Evolutionary conservation across 176 grass and related monocot genomes (phyloP), one percentile per base, ranked within the genome.

Genomic region (Lolium multiflorum): DNA sequence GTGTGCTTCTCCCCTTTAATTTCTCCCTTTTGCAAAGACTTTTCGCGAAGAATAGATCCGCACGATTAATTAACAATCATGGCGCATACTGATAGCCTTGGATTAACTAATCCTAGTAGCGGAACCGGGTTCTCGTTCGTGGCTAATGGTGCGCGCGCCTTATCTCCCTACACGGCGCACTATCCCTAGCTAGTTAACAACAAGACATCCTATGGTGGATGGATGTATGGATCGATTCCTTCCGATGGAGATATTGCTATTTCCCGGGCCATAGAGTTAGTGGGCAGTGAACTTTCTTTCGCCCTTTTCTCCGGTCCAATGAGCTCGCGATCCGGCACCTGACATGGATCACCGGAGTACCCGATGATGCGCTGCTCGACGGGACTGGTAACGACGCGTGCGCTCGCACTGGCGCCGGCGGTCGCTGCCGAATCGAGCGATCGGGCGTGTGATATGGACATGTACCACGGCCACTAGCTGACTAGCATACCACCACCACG

Each of bases 101-200:
- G 18, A 67, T 12, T n/a, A 74, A 26, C 5, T 90, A 90, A 83
- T 73, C 24, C 17, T 7, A 63, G 84, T 15, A 16, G n/a, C 54
- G 44, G 84, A 87, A 87, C 80, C 79, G 4, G 79, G 78, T 90
- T 86, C 88, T 41, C 41, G 71, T 14, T 41, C 51, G 78, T 14
- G 82, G 50, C 37, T 67, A 52, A 43, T 62, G 71, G 44, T 73
- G 31, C 31, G 41, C 7, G 71, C 83, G 39, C 15, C 88, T 85
- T 85, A 82, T 90, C 88, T 21, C 46, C 24, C 83, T 44, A 35
- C 67, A 12, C 49, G 20, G 2, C 58, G 18, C 88, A 66, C 66
- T 62, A 62, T 22, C 26, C 35, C 56, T 13, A 64, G 28, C 55
- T 35, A 35, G 31, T 43, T 21, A 9, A 35, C 22, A 83, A 38